phyloP scores from a whole-genome alignment of 78 protist genomes.

The Dictyostelium intermedium region DNA sequence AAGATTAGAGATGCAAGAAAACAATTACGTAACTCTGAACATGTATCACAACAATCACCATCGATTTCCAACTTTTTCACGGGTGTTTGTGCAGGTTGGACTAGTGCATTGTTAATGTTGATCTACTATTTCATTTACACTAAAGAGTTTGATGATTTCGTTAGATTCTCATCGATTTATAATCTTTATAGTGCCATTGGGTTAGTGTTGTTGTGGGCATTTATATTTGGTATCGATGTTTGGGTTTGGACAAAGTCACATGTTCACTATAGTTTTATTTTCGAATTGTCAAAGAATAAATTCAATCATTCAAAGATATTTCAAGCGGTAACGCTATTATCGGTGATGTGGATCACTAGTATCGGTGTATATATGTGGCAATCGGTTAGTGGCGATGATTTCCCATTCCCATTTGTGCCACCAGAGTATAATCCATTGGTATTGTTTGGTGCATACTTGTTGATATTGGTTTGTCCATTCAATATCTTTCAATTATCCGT shows the following conservation, averaged over 20 bases:
- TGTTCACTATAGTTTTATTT: conserved; percentile 77
- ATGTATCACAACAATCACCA: not conserved
- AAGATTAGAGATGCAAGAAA: conserved; percentile 70
- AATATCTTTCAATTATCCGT: conserved; percentile 27
- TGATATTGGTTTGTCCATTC: conserved; percentile 11
- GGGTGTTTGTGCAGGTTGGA: conserved; percentile 73
- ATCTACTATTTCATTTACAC: conserved; percentile 58
- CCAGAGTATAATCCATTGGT: conserved; percentile 50
- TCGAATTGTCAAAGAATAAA: conserved; percentile 30
- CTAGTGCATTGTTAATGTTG: conserved; percentile 25
- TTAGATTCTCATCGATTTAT: conserved; percentile 9
- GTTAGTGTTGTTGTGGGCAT: conserved; percentile 17
- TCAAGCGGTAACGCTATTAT: conserved; percentile 43
- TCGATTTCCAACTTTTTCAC: conserved; percentile 17
- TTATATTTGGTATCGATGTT: conserved; percentile 59
- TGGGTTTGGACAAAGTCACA: conserved; percentile 65
- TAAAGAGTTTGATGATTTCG: conserved; percentile 39
- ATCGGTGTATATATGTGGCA: conserved; percentile 72
- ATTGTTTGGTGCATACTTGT: not conserved
- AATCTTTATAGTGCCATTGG: conserved; percentile 50
- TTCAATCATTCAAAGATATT: conserved; percentile 9
- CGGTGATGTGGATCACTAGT: conserved; percentile 53
- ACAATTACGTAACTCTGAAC: conserved; percentile 33
- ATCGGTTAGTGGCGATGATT: not conserved
- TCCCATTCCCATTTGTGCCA: conserved; percentile 49